Evolutionary conservation across 305 asterid species (phyloP), one percentile per base, ranked within the genome.

Genomic region (Solanum hybrid): DNA sequence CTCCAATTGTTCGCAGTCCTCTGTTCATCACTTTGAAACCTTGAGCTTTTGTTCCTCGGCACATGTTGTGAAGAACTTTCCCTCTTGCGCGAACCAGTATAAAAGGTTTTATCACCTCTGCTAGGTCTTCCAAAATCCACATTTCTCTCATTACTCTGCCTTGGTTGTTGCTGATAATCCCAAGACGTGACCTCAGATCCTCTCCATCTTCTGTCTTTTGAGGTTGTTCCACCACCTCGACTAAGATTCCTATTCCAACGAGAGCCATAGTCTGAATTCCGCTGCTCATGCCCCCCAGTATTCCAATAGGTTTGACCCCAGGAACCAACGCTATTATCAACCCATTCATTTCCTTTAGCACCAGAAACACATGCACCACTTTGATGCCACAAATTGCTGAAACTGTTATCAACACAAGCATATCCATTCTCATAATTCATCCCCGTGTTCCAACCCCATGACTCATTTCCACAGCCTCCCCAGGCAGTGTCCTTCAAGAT

Each of bases 41-140:
- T 95, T 35, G 96, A 91, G 90, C 93, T 93, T 93, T 95, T 96
- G 90, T 91, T 91, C 88, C 93, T 93, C 13, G 93, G 87, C 13
- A 93, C 73, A 89, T 94, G 91, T 89, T 95, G 98, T 36, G 91
- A 79, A 86, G 98, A 88, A 89, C 95, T 91, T 91, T 95, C 99
- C 91, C 98, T 93, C 92, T 97, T 97, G 90, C 94, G 92, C 87
- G 92, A 92, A 92, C 94, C 93, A 88, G 95, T 94, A 86, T 91
- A 89, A 81, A 45, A 91, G 14, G 92, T 88, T 90, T 93, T 86
- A 45, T 94, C 93, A 87, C 92, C 95, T 60, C 88, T 78, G 56
- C 42, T 75, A 75, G 45, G 86, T 84, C 93, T 89, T 77, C 89
- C 88, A 32, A 92, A 90, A 88, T 93, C 95, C 89, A 92, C 73